Percentiles rank a stretch among this genome's conserved stretches.
Evolutionary conservation across 139 green algal species (phyloP).

Genomic region (Micromonas pusilla): DNA sequence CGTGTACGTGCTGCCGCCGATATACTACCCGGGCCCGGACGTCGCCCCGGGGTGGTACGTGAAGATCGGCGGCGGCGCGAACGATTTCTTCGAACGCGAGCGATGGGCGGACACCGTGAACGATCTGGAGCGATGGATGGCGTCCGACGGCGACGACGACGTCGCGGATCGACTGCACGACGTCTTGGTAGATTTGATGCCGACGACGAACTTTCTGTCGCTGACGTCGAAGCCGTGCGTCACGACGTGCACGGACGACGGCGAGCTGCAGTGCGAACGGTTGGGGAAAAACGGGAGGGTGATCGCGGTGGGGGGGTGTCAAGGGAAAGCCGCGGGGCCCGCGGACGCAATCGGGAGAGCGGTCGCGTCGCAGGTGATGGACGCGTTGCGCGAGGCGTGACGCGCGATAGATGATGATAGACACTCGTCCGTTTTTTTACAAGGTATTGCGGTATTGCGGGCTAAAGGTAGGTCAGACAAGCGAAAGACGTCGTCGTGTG

Average conservation of each 20-base stretch:
- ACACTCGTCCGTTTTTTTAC: too few species aligned
- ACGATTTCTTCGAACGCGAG: background rate
- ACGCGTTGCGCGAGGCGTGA: too few species aligned
- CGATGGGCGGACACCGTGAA: background rate
- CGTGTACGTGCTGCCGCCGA: constrained; percentile 21
- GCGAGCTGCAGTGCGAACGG: background rate
- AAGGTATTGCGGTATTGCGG: too few species aligned
- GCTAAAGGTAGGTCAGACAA: too few species aligned
- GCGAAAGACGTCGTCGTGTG: too few species aligned
- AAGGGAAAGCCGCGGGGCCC: constrained; percentile 15
- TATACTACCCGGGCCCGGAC: constrained; percentile 16
- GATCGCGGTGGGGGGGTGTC: background rate
- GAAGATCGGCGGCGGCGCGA: constrained; percentile 13
- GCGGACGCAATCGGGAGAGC: background rate
- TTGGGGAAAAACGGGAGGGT: background rate
- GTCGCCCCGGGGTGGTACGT: constrained; percentile 10
- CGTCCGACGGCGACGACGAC: background rate
- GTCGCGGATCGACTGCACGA: background rate
- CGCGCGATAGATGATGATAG: too few species aligned
- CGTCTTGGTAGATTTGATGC: constrained; percentile 1
- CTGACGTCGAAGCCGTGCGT: constrained; percentile 7
- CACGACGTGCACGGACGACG: background rate
- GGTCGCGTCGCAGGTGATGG: background rate
- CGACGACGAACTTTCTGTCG: background rate
- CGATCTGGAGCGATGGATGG: constrained; percentile 11